Percentiles rank a stretch among this genome's conserved stretches.
Evolutionary conservation across 2,329 filamentous ascomycete genomes (phyloP).

Genomic region (Aspergillus nomiae): DNA sequence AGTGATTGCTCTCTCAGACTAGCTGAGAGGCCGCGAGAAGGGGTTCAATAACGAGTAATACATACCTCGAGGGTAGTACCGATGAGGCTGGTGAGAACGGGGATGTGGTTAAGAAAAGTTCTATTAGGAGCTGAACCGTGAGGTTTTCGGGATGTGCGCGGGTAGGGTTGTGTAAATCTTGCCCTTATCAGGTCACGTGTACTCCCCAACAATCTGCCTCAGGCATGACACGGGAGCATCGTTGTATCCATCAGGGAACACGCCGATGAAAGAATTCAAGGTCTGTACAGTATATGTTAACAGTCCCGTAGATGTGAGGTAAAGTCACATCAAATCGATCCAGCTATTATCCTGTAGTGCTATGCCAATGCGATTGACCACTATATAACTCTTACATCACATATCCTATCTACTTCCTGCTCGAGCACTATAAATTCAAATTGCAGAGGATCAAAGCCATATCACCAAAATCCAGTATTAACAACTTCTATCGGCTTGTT

Average conservation of each 20-base stretch:
- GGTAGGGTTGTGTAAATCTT: conserved; percentile 29
- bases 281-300: too few species aligned
- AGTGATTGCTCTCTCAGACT: conserved; percentile 49
- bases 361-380: too few species aligned
- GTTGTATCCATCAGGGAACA: too few species aligned
- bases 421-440: neutral
- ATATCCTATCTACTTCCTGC: too few species aligned
- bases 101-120: conserved; percentile 20
- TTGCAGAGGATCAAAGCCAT: neutral
- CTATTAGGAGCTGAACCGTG: conserved; percentile 16
- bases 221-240: conserved; percentile 7
- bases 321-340: neutral
- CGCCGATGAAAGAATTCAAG: too few species aligned
- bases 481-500: too few species aligned
- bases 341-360: too few species aligned
- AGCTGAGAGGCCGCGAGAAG: conserved; percentile 41
- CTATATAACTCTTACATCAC: too few species aligned
- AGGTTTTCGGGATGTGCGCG: conserved; percentile 34
- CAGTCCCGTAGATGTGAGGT: too few species aligned
- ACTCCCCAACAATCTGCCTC: conserved; percentile 12
- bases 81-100: conserved; percentile 33
- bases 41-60: conserved; percentile 25
- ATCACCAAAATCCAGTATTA: too few species aligned
- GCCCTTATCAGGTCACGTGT: conserved; percentile 37
- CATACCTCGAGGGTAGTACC: conserved; percentile 44